These are phyloP conservation scores for Hypoxylon crocopeplum DNA, from an alignment of 495 filamentous ascomycete genomes.

Conservation along the genomic window DNA sequence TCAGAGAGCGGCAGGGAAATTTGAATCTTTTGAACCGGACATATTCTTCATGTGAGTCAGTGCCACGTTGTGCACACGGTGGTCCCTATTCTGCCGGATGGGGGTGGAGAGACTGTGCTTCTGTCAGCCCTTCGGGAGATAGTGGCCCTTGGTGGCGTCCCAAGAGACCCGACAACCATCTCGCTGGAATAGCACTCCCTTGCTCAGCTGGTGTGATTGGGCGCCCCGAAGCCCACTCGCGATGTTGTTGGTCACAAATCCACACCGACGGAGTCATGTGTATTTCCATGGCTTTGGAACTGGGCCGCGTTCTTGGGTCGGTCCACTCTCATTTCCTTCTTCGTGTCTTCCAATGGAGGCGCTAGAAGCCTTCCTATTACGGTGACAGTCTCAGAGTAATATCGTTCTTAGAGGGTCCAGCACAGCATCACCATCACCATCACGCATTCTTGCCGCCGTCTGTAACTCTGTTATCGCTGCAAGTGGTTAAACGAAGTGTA, in stretches of 20 bases:
- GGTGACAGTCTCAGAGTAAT: slow-evolving; percentile 3
- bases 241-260: slow-evolving; percentile 29
- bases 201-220: slow-evolving; percentile 16
- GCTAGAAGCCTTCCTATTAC: slow-evolving; percentile 33
- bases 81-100: slow-evolving; percentile 25
- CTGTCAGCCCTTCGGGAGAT: slow-evolving; percentile 25
- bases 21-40: slow-evolving; percentile 19
- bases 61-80: slow-evolving; percentile 24
- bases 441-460: slow-evolving; percentile 16
- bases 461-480: slow-evolving; percentile 27
- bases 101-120: slow-evolving; percentile 15
- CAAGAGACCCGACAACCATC: slow-evolving; percentile 29
- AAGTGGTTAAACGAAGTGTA: slow-evolving; percentile 12
- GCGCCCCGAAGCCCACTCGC: slow-evolving; percentile 28
- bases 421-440: slow-evolving; percentile 13
- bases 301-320: slow-evolving; percentile 29
- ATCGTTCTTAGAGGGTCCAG: slow-evolving; percentile 15
- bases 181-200: slow-evolving; percentile 22
- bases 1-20: slow-evolving; percentile 11
- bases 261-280: slow-evolving; percentile 27
- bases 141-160: slow-evolving; percentile 23
- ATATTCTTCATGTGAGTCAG: slow-evolving; percentile 25
- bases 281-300: slow-evolving; percentile 35
- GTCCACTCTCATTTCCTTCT: slow-evolving; percentile 30
- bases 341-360: slow-evolving; percentile 19